These are phyloP conservation scores for Chalciporus chontae DNA, from an alignment of 768 basidiomycete genomes.

Conservation along the genomic window DNA sequence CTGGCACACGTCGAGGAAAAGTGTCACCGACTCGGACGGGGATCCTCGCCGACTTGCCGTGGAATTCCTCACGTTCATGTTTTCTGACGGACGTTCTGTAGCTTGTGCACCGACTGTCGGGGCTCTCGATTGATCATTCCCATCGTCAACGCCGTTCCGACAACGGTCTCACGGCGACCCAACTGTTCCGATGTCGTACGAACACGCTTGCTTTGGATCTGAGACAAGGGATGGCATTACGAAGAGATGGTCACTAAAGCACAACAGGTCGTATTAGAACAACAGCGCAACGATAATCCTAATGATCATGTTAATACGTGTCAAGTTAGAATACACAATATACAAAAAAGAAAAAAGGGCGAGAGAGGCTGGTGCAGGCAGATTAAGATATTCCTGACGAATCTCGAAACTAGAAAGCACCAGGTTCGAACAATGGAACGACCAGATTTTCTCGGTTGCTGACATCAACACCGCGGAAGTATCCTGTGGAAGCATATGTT, in stretches of 20 bases:
- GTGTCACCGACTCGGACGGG: too few relatives aligned
- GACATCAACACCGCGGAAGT: slow-evolving; percentile 34
- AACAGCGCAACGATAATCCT: slow-evolving; percentile 5
- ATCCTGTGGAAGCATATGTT: slow-evolving; percentile 21
- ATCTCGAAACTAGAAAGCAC: slow-evolving; percentile 17
- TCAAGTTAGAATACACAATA: slow-evolving; percentile 21
- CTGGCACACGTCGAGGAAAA: too few relatives aligned
- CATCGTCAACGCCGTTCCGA: too few relatives aligned
- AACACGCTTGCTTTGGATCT: too few relatives aligned
- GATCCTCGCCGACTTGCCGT: too few relatives aligned
- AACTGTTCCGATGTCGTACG: too few relatives aligned
- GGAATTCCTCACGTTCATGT: too few relatives aligned
- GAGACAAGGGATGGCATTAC: too few relatives aligned
- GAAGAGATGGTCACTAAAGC: background rate
- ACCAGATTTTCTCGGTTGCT: slow-evolving; percentile 27
- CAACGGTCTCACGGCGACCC: too few relatives aligned
- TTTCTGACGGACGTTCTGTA: too few relatives aligned
- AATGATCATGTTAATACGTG: slow-evolving; percentile 13
- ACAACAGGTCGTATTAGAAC: slow-evolving; percentile 15
- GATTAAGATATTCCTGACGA: background rate
- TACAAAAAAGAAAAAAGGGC: slow-evolving; percentile 2
- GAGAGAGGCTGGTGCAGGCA: background rate
- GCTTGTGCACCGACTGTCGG: too few relatives aligned
- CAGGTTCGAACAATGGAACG: slow-evolving; percentile 29
- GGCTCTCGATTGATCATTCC: too few relatives aligned